Conservation (phyloP, 2,329 filamentous ascomycete species). For the Colletotrichum sublineola region DNA sequence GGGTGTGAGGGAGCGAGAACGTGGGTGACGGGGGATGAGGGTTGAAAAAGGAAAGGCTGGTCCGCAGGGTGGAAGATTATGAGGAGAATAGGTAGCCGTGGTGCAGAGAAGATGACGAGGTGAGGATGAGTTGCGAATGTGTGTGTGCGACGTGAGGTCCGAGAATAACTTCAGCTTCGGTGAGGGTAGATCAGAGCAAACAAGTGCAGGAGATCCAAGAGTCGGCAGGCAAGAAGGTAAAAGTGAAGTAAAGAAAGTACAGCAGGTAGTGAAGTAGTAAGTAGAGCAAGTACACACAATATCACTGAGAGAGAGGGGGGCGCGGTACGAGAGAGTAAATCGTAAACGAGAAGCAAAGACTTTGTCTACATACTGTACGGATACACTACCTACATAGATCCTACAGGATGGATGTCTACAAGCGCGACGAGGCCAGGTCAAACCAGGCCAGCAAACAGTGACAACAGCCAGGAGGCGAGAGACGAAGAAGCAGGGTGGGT, state of each 20-base stretch:
- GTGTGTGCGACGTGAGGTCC: slow-evolving; percentile 39
- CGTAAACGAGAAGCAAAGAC: slow-evolving; percentile 24
- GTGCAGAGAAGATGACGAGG: slow-evolving; percentile 9
- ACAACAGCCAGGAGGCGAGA: slow-evolving; percentile 4
- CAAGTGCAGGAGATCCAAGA: slow-evolving; percentile 16
- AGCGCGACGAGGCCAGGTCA: background rate
- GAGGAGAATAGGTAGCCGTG: slow-evolving; percentile 9
- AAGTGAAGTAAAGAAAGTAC: too few species aligned
- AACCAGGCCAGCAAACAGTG: slow-evolving; percentile 1
- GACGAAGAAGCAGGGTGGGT: background rate
- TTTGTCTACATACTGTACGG: background rate
- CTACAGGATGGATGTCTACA: background rate
- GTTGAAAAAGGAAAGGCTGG: slow-evolving; percentile 40
- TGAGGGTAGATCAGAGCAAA: slow-evolving; percentile 10
- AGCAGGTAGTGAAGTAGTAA: too few species aligned
- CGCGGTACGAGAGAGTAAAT: background rate
- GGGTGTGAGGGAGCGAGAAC: slow-evolving; percentile 20
- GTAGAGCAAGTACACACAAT: background rate
- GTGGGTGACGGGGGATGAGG: slow-evolving; percentile 35
- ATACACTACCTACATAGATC: too few species aligned
- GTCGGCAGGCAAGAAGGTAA: slow-evolving; percentile 23
- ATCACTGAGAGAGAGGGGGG: background rate
- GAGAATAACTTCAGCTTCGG: slow-evolving; percentile 40
- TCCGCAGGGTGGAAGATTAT: slow-evolving; percentile 10
- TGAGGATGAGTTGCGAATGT: slow-evolving; percentile 22